Base-by-base conservation (phyloP, 352 stramenopile species). In the Sclerospora graminicola region DNA sequence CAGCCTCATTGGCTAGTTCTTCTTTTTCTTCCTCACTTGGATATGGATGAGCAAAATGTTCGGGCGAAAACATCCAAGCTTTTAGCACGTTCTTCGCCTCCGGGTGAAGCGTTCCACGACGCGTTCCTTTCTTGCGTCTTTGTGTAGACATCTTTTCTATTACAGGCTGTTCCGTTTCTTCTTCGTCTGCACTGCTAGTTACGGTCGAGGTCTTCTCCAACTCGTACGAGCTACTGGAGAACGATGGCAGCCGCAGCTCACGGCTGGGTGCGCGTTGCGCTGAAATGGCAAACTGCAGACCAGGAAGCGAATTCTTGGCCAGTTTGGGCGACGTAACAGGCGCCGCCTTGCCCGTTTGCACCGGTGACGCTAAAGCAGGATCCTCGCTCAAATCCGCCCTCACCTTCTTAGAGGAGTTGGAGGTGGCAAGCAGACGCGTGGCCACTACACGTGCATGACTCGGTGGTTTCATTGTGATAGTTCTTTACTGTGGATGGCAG, bases 21-120 rank as follows among this genome's bases (percentile, higher is more conserved):
- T 92, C 81, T 56, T 92, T 92, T 51, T 90, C 81, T 41, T 92
- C 81, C 51, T 92, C 81, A 44, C 76, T 92, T 29, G 81, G 81
- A 47, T 92, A 92, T 28, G 81, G 81, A 41, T 92, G 81, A 8
- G 76, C 76, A 62, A 92, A 90, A 58, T 92, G 78, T 40, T 89
- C 81, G 10, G 81, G 78, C 33, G 78, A 89, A 47, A 92, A 92
- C 81, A 92, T 92, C 81, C 81, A 92, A 9, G 81, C 81, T 49
- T 92, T 92, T 8, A 92, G 54, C 38, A 92, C 75, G 49, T 75
- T 89, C 66, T 92, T 92, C 23, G 81, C 81, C 23, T 89, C 78
- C 1, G 77, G 69, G 46, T 90, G 84, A 19, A 92, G 63, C 13
- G 78, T 92, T 24, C 81, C 81, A 27, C 81, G 66, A 2, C 81